Percentiles rank a stretch among this genome's conserved stretches.
Conservation (phyloP, 2,329 filamentous ascomycete species). For the Pleurostoma richardsiae region DNA sequence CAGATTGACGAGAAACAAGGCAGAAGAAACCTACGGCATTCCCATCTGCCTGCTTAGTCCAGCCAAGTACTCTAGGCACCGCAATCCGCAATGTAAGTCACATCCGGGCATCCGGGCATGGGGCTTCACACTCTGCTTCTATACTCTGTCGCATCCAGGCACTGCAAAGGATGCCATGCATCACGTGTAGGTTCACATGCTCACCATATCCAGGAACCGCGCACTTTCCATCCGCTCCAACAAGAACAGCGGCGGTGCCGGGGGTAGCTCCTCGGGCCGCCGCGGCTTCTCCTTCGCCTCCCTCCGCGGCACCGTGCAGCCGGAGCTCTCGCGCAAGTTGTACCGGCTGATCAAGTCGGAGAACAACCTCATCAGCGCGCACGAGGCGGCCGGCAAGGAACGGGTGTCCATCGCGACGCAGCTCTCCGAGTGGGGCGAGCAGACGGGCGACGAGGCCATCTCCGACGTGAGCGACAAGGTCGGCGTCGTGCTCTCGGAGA, state of each 20-base stretch:
- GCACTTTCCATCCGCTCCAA: conserved; percentile 69
- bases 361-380: conserved; percentile 79
- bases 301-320: conserved; percentile 77
- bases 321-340: conserved; percentile 83
- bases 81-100: conserved; percentile 3
- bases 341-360: conserved; percentile 93
- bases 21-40: no score
- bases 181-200: no score
- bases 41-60: no score
- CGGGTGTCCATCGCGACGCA: conserved; percentile 80
- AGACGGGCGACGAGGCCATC: conserved; percentile 79
- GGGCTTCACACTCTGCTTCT: neutral
- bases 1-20: no score
- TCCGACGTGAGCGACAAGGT: conserved; percentile 94
- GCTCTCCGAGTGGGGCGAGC: conserved; percentile 94
- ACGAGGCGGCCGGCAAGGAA: conserved; percentile 82
- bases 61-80: no score
- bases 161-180: neutral
- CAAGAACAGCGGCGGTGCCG: conserved; percentile 39
- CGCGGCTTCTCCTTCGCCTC: conserved; percentile 82
- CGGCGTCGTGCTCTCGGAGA: conserved; percentile 83
- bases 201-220: conserved; percentile 53
- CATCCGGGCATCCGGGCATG: neutral
- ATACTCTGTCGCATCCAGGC: neutral
- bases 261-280: conserved; percentile 35